A percentile compares a stretch with the other conserved stretches of the same genome.
phyloP scores from a whole-genome alignment of 192 early-diverging fungal species.

The Backusella liffmaniae region DNA sequence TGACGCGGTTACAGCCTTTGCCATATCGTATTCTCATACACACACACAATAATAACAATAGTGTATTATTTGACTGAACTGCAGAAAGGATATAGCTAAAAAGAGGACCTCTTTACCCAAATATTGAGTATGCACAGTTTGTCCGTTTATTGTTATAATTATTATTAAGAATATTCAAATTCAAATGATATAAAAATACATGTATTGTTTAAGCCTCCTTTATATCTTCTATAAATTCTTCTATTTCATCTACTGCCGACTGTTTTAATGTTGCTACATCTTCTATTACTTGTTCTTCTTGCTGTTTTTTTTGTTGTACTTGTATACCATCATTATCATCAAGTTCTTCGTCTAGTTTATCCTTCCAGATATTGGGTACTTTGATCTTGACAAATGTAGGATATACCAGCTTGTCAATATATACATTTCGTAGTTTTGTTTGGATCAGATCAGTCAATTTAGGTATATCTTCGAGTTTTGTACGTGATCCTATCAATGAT shows the following conservation, averaged over 20 bases:
- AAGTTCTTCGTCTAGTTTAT: not conserved
- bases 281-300: not conserved
- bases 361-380: conserved; percentile 59
- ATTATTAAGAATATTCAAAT: too few relatives aligned
- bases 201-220: conserved; percentile 23
- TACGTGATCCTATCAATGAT: conserved; percentile 90
- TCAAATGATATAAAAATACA: not conserved
- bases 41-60: too few relatives aligned
- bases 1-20: not conserved
- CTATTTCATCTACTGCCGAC: conserved; percentile 23
- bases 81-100: too few relatives aligned
- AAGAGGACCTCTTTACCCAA: too few relatives aligned
- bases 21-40: too few relatives aligned
- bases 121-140: too few relatives aligned
- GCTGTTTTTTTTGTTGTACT: not conserved
- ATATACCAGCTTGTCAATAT: conserved; percentile 74
- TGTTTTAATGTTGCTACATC: not conserved
- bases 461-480: conserved; percentile 96
- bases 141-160: too few relatives aligned
- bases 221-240: conserved; percentile 34
- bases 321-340: not conserved
- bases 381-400: conserved; percentile 67
- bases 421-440: conserved; percentile 61
- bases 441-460: conserved; percentile 88
- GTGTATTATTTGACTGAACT: too few relatives aligned